These are phyloP conservation scores for Bolboschoenoplectus hybrid DNA, from an alignment of 202 grass and related monocot genomes.

Conservation along the genomic window DNA sequence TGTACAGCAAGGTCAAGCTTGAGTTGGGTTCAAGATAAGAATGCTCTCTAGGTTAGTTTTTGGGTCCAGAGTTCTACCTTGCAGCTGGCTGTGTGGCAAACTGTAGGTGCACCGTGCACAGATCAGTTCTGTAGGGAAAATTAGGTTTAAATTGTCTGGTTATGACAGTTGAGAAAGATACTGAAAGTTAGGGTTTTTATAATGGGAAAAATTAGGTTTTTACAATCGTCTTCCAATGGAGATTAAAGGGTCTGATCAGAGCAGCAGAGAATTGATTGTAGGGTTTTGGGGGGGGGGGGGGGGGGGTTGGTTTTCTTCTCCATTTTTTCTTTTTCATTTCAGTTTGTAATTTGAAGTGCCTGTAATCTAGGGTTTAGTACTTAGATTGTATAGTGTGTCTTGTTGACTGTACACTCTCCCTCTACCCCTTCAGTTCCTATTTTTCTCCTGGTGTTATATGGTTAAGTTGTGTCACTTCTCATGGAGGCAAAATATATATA, in stretches of 20 bases:
- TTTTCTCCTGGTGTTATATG: not conserved
- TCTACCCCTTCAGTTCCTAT: not conserved
- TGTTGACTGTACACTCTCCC: not conserved
- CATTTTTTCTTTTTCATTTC: slow-evolving; percentile 11
- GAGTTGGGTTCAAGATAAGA: slow-evolving; percentile 45
- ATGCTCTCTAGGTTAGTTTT: not conserved
- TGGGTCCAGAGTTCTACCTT: not conserved
- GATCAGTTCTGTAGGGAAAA: slow-evolving; percentile 29
- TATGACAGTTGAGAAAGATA: slow-evolving; percentile 19
- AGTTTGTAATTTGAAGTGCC: slow-evolving; percentile 31
- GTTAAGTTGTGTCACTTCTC: not conserved
- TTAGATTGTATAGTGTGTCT: slow-evolving; percentile 8
- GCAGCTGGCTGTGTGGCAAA: slow-evolving; percentile 32
- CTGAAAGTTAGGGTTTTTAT: slow-evolving; percentile 18
- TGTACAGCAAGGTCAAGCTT: slow-evolving; percentile 35
- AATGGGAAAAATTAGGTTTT: not conserved
- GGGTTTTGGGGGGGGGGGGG: not conserved
- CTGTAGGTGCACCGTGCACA: slow-evolving; percentile 13
- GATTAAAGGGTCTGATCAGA: not conserved
- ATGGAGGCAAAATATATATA: not conserved
- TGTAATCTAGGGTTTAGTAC: not conserved
- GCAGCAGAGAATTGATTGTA: slow-evolving; percentile 4
- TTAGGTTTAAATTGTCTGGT: not conserved
- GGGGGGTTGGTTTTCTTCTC: not conserved
- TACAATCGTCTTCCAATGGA: not conserved